Base-by-base conservation (phyloP, 257 asterid species). In the Cordia subcordata region DNA sequence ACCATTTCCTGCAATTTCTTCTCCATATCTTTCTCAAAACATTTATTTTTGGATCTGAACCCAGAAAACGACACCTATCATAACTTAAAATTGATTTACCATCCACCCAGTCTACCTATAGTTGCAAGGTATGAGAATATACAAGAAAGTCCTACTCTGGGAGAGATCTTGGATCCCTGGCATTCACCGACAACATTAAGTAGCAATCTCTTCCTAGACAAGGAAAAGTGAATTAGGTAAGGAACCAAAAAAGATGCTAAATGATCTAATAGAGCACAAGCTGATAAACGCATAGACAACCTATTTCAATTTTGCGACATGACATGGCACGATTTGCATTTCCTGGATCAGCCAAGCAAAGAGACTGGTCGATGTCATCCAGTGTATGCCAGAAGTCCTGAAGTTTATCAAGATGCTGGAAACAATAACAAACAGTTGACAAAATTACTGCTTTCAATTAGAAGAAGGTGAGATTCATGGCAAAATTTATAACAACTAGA, bases 11-110 rank as follows among this genome's bases (percentile, higher is more conserved):
- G 73, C 79, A 64, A 56, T 82, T 86, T 68, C 72, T 71, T 71
- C 50, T 75, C 95, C 95, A 89, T 45, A 39, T 72, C 64, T 62
- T 76, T 38, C 77, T 72, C 77, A 84, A 69, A 20, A 38, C 33
- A 55, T 74, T 73, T 56, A 74, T 79, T 38, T 69, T 62, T 35
- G 57, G 52, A 75, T 79, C 81, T 46, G 94, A 62, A 67, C 96
- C 95, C 64, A 89, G 61, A 79, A 89, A 86, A 62, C 88, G 95
- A 59, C 83, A 89, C 79, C 96, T 89, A 68, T 62, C 57, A 73
- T 58, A 49, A 60, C 49, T 57, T 52, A 23, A 71, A 64, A 45
- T 58, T 53, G 8, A 60, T 65, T 70, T 58, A 69, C 33, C 67
- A 49, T 32, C 20, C 23, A 32, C 18, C 22, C 15, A 23, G 18